Evolutionary conservation across 2,329 filamentous ascomycete species (phyloP), one percentile per base, ranked within the genome.

Genomic region (Aspergillus flavus): DNA sequence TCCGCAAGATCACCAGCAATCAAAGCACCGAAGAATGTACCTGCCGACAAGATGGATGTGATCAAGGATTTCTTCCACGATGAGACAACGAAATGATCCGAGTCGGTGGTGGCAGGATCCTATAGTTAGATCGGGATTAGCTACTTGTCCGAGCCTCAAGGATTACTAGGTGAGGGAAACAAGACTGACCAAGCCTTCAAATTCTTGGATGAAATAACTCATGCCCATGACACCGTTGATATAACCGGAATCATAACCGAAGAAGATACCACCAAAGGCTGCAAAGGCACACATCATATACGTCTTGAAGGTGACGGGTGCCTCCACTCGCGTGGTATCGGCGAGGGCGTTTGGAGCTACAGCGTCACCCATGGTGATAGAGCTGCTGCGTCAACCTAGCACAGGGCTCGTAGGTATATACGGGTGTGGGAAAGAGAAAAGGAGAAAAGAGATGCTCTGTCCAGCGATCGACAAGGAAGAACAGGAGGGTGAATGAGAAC

Each of bases 1-100:
- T 95, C 92, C 68, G 91, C 87, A 66, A 94, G 75, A 76, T 93
- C 90, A 83, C 91, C 91, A 62, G 90, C 91, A 65, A 92, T 87
- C 68, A 94, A 73, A 61, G 92, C 89, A 75, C 91, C 89, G 65
- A 93, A 90, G 84, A 94, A 94, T 71, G 91, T 93, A 77, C 88
- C 87, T 74, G 84, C 86, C 41, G 91, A 94, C 61, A 94, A 86
- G 70, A 94, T 93, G 23, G 90, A 92, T 73, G 88, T 88, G 74
- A 93, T 89, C 57, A 90, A 81, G 23, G 87, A 89, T 69, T 85
- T 82, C 56, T 81, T 79, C 61, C 74, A 79, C 11, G 83, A 79
- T 4, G 82, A 78, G 26, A 87, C 68, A 23, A 78, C 76, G 66
- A 82, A 83, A 4, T 76, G 61, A 2, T 74, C 68, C 61, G 69